Conservation (phyloP, 1,284 basidiomycete genomes). For the Acaromyces ingoldii region DNA sequence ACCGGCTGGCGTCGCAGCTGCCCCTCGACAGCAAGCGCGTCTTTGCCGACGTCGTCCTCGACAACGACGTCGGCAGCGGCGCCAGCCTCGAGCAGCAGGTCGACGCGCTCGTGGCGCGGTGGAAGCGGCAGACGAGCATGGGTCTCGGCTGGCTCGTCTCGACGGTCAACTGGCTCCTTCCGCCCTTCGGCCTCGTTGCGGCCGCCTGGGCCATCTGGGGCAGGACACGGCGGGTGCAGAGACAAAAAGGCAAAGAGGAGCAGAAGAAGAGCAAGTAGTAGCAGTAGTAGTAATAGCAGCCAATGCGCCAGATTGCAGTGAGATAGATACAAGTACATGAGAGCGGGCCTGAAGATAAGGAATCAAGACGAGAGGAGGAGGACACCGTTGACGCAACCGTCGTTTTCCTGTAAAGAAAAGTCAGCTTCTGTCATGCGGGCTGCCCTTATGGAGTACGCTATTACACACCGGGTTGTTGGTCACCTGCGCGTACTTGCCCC, state of each 20-base stretch:
- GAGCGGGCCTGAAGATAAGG: neutral
- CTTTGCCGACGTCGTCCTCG: conserved; percentile 80
- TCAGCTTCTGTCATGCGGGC: neutral
- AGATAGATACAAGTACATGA: no score
- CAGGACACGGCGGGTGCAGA: neutral
- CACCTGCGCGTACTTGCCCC: conserved; percentile 86
- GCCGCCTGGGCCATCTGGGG: neutral
- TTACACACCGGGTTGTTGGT: conserved; percentile 53
- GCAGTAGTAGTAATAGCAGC: neutral
- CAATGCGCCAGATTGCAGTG: neutral
- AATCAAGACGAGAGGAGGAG: conserved; percentile 7
- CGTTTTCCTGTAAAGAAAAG: conserved; percentile 5
- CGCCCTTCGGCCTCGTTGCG: conserved; percentile 63
- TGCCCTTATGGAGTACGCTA: no score
- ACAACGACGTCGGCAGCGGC: conserved; percentile 59
- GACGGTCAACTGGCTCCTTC: conserved; percentile 69
- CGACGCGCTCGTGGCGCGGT: conserved; percentile 60
- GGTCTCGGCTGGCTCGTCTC: conserved; percentile 64
- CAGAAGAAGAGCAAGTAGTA: neutral
- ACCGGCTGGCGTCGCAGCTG: conserved; percentile 75
- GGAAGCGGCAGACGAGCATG: conserved; percentile 53
- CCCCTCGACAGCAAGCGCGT: conserved; percentile 71
- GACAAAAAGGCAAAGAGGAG: neutral
- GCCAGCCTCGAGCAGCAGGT: conserved; percentile 60
- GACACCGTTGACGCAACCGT: conserved; percentile 11